These are phyloP conservation scores for Lentinula raphanica DNA, from an alignment of 768 basidiomycete species.

Conservation along the genomic window DNA sequence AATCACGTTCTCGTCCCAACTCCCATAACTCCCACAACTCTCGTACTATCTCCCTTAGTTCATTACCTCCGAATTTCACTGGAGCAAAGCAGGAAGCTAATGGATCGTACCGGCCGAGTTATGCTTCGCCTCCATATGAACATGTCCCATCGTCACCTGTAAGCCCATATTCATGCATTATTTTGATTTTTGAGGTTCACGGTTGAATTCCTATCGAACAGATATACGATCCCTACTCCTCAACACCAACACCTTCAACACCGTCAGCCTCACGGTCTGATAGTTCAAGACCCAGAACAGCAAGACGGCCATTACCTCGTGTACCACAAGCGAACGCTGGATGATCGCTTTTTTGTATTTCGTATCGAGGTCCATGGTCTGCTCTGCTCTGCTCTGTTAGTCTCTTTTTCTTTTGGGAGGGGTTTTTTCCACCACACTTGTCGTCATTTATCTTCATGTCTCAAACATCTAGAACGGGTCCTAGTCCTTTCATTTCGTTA, in stretches of 20 bases:
- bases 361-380: neutral
- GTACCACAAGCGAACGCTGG: neutral
- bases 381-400: neutral
- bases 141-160: neutral
- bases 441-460: neutral
- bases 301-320: neutral
- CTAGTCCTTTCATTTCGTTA: neutral
- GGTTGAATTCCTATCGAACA: neutral
- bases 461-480: neutral
- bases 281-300: slow-evolving; percentile 1
- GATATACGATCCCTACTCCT: neutral
- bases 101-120: neutral
- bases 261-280: neutral
- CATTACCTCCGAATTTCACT: neutral
- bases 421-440: neutral
- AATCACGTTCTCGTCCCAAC: neutral
- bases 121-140: neutral
- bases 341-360: neutral
- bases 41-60: neutral
- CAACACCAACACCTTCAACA: neutral
- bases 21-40: neutral
- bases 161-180: neutral
- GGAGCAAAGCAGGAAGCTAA: neutral
- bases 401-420: neutral
- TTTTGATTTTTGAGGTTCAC: neutral